Percentiles rank a stretch among this genome's conserved stretches.
Conservation (phyloP, 176 grass and related monocot species). For the Puya raimondii region DNA sequence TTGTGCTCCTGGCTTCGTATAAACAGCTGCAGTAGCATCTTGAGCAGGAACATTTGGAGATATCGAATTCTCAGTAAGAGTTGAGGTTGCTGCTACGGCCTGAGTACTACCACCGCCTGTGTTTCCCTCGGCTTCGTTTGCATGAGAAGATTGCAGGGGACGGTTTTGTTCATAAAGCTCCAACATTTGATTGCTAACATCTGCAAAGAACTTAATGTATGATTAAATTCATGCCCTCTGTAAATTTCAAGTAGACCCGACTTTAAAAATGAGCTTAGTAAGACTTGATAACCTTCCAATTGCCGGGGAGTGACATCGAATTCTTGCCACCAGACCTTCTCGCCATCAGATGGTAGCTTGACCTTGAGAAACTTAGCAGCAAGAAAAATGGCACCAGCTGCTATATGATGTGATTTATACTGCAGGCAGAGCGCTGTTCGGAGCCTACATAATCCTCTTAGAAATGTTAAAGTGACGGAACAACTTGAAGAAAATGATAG, state of each 20-base stretch:
- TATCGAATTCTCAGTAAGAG: no score
- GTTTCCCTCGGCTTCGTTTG: slow-evolving; percentile 50
- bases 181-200: slow-evolving; percentile 95
- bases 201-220: slow-evolving; percentile 32
- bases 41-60: no score
- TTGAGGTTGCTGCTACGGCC: no score
- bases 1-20: no score
- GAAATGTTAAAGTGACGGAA: background rate
- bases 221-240: background rate
- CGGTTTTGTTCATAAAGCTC: slow-evolving; percentile 87
- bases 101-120: slow-evolving; percentile 16
- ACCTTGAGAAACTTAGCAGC: slow-evolving; percentile 55
- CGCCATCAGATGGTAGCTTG: slow-evolving; percentile 45
- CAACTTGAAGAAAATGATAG: background rate
- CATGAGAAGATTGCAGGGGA: slow-evolving; percentile 33
- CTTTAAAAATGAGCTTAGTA: background rate
- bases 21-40: no score
- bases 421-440: slow-evolving; percentile 62
- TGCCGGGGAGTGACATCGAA: slow-evolving; percentile 63
- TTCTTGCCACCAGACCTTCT: slow-evolving; percentile 69
- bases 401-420: slow-evolving; percentile 68
- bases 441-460: slow-evolving; percentile 42
- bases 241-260: background rate
- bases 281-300: slow-evolving; percentile 51
- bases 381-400: slow-evolving; percentile 59